Evolutionary conservation across 2,329 filamentous ascomycete species (phyloP).

Genomic region (Verticillium klebahnii): DNA sequence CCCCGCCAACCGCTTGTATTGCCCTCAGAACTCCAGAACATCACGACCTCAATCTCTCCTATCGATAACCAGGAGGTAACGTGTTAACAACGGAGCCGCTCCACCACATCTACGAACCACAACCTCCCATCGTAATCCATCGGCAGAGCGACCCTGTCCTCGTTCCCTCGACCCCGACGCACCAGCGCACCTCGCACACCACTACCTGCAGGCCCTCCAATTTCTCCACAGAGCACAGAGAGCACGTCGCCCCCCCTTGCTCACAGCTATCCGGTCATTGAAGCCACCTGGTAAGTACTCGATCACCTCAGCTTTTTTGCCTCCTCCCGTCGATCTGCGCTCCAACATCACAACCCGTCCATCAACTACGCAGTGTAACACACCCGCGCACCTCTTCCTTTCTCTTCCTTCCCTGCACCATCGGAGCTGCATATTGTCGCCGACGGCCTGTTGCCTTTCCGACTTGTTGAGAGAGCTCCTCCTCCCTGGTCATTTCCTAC

Average conservation of each 20-base stretch:
- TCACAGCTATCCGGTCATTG: not conserved
- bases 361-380: not conserved
- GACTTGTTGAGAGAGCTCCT: not conserved
- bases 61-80: not conserved
- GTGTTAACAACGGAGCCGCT: not conserved
- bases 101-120: not conserved
- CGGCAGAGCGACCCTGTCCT: not conserved
- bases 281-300: not conserved
- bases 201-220: not conserved
- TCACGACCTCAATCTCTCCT: not conserved
- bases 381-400: not conserved
- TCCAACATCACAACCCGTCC: not conserved
- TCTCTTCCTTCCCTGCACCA: not conserved
- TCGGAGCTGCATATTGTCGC: not conserved
- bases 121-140: not conserved
- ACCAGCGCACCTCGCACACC: not conserved
- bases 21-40: not conserved
- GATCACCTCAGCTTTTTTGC: not conserved
- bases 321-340: not conserved
- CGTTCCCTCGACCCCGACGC: not conserved
- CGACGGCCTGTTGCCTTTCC: not conserved
- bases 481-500: not conserved
- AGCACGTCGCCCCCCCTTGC: not conserved
- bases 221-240: not conserved
- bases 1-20: not conserved